Evolutionary conservation across 352 stramenopile genomes (phyloP).

Genomic region (Phytophthora sp.): DNA sequence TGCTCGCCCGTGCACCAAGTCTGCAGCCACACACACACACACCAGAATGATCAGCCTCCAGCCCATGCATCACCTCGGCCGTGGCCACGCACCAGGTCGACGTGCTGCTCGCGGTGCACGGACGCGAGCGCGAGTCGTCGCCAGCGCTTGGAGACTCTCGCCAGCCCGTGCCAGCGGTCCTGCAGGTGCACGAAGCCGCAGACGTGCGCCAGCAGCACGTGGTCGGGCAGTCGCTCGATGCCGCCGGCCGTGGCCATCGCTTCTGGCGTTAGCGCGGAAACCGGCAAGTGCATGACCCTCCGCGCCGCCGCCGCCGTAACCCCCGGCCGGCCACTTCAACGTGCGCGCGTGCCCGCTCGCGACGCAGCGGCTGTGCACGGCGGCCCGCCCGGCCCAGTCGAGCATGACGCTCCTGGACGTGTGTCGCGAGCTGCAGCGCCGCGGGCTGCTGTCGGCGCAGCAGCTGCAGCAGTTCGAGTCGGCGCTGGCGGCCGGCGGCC

Average conservation of each 20-base stretch:
- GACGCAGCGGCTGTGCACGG: background rate
- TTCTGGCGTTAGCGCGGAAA: no score
- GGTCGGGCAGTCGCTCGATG: slow-evolving; percentile 49
- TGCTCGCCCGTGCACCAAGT: slow-evolving; percentile 75
- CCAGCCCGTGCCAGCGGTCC: slow-evolving; percentile 61
- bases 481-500: slow-evolving; percentile 2
- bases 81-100: slow-evolving; percentile 59
- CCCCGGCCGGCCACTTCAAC: slow-evolving; percentile 9
- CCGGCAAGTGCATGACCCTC: no score
- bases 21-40: slow-evolving; percentile 23
- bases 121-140: slow-evolving; percentile 60
- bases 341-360: background rate
- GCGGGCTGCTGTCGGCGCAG: slow-evolving; percentile 35
- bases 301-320: slow-evolving; percentile 2
- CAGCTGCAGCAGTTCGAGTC: slow-evolving; percentile 41
- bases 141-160: slow-evolving; percentile 65
- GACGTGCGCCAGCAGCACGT: slow-evolving; percentile 49
- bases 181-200: slow-evolving; percentile 63
- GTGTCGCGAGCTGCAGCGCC: slow-evolving; percentile 43
- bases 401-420: slow-evolving; percentile 32
- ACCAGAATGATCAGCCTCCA: background rate
- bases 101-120: slow-evolving; percentile 46
- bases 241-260: background rate
- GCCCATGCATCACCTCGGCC: background rate
- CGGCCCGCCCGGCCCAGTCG: background rate